Evolutionary conservation across 805 yeast genomes (phyloP), one percentile per base, ranked within the genome.

Genomic region (Cyberlindnera nakhonratchasimensis): DNA sequence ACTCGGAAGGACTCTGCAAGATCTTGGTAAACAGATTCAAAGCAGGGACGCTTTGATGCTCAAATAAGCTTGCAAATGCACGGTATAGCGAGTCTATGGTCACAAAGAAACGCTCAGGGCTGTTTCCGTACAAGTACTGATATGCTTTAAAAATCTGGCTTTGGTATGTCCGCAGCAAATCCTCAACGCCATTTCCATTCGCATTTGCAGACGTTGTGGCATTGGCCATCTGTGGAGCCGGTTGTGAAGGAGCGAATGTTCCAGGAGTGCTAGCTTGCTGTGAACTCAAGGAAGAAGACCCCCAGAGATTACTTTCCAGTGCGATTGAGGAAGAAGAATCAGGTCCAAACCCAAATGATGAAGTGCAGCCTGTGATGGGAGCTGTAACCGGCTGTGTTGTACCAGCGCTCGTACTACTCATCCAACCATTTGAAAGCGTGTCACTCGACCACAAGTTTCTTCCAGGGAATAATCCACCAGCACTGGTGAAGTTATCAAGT

Each of bases 21-120:
- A 53, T 37, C n/a, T 44, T 31, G 5, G 42, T 11, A 30, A 54
- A 51, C 10, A 53, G 18, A 2, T 26, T 29, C 31, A 39, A 30
- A 7, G 23, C 16, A 24, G 46, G 42, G 29, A 26, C 17, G 37
- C 33, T 5, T 16, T 14, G 3, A 40, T 22, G 30, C 6, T 37
- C 42, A 30, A 38, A 34, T 17, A 33, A 17, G 12, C 29, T 21
- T 17, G 37, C 14, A 29, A 43, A 38, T 2, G 42, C 42, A 5
- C 40, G 25, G 18, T 43, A 43, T 6, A 43, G 24, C 5, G 42
- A 29, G 13, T 38, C 46, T 20, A 31, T 14, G 10, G 36, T 24
- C 13, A 43, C 22, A 26, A 29, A 38, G 11, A 23, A 6, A 5
- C 42, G 13, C 20, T 43, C 46, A 6, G 33, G 40, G 18, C 21